These are phyloP conservation scores for Penicillium tannophilum DNA, from an alignment of 495 filamentous ascomycete genomes.

Conservation along the genomic window DNA sequence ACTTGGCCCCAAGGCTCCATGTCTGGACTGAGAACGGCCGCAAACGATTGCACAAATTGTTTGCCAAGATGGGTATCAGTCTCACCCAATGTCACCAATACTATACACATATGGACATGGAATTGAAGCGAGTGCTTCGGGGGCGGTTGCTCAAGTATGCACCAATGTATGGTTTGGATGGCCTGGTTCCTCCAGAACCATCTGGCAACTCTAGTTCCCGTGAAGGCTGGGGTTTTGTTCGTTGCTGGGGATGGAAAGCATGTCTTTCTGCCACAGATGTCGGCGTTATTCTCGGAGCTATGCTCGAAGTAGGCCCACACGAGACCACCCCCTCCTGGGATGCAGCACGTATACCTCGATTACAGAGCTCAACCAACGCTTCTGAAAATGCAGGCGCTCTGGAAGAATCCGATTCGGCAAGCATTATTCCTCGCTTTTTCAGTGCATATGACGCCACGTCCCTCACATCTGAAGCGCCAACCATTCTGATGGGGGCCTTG, in stretches of 20 bases:
- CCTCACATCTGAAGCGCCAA: slow-evolving; percentile 45
- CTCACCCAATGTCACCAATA: slow-evolving; percentile 90
- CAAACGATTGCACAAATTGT: slow-evolving; percentile 90
- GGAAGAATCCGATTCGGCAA: slow-evolving; percentile 39
- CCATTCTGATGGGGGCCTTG: slow-evolving; percentile 65
- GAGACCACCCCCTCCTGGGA: slow-evolving; percentile 42
- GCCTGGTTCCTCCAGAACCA: slow-evolving; percentile 75
- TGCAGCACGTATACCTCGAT: slow-evolving; percentile 32
- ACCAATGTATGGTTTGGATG: slow-evolving; percentile 87
- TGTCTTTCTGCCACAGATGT: slow-evolving; percentile 91
- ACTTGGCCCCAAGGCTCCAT: slow-evolving; percentile 87
- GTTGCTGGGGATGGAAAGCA: slow-evolving; percentile 97
- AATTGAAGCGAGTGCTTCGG: slow-evolving; percentile 86
- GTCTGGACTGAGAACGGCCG: slow-evolving; percentile 90
- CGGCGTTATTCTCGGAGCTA: slow-evolving; percentile 82
- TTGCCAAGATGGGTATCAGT: slow-evolving; percentile 98
- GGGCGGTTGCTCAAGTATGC: slow-evolving; percentile 85
- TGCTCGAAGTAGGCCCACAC: slow-evolving; percentile 80
- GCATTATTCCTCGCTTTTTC: slow-evolving; percentile 73
- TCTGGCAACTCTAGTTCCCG: slow-evolving; percentile 53
- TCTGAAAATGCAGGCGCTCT: slow-evolving; percentile 17
- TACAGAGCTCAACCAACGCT: slow-evolving; percentile 44
- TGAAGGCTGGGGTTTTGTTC: slow-evolving; percentile 94
- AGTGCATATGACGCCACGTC: slow-evolving; percentile 86
- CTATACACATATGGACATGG: slow-evolving; percentile 99